Evolutionary conservation across 768 basidiomycete genomes (phyloP), one percentile per base, ranked within the genome.

Genomic region (Russula lepida): DNA sequence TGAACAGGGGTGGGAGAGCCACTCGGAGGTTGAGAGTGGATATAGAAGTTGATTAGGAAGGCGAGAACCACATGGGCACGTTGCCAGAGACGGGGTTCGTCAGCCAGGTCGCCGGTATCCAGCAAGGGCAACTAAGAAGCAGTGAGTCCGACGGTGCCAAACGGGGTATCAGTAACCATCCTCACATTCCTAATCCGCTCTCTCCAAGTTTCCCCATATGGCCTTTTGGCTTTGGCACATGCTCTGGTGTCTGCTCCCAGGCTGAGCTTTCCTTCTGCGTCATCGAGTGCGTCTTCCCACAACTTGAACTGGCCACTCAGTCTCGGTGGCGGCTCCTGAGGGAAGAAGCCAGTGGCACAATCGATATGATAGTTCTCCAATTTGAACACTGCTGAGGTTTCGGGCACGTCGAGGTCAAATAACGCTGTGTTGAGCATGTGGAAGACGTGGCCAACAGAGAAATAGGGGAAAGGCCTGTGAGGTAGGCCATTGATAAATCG

Each of bases 11-110:
- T 57, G 53, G 73, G 70, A 50, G 70, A 61, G 35, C 74, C 68
- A 19, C 74, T 67, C 5, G 74, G 72, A 8, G 85, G 85, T 41
- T 82, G 79, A 1, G 90, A 90, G 73, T 98, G 95, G 27, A 86
- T 84, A 74, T 93, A 99, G 71, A 92, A 91, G 74, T 92, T 89
- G 48, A 89, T 78, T 49, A 98, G 81, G 80, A 89, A 97, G 7
- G 94, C 83, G 37, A 98, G 80, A 51, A 97, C 89, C 70, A 88
- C 78, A 75, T 98, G 93, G 1, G 92, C 93, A 50, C 94, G 84
- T 64, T 93, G 87, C 17, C 91, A 78, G 52, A 78, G 72, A 32
- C 84, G 83, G 32, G 83, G 71, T 65, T 89, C 81, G 44, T 69
- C 67, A 27, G 77, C 73, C 32, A 95, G 77, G 13, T 70, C 66